A percentile compares a stretch with the other conserved stretches of the same genome.
Evolutionary conservation across 1,284 basidiomycete species (phyloP).

Genomic region (Ganoderma meredithae): DNA sequence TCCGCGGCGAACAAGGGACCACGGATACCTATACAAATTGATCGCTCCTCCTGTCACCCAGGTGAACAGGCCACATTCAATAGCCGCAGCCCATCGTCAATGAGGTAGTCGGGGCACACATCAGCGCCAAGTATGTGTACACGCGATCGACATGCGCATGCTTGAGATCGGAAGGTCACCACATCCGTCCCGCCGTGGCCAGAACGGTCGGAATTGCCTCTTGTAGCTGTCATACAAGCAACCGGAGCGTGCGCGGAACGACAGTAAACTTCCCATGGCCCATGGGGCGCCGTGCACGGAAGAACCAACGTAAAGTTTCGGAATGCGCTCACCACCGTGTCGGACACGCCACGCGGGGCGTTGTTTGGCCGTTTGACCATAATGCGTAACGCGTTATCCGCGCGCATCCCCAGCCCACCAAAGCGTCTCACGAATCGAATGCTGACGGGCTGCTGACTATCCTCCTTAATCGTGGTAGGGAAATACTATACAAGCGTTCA

Average conservation of each 20-base stretch:
- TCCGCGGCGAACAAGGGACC: not conserved
- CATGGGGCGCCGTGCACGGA: conserved; percentile 4
- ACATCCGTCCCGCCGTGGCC: not conserved
- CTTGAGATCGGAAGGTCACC: not conserved
- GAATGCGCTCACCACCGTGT: not conserved
- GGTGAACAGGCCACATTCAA: not conserved
- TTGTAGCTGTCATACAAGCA: conserved; percentile 6
- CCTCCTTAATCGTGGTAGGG: conserved; percentile 1
- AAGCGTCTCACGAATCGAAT: not conserved
- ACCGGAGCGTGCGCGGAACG: conserved; percentile 3
- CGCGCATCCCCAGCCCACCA: not conserved
- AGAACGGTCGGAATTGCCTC: conserved; percentile 6
- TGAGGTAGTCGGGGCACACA: conserved; percentile 5
- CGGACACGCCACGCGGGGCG: not conserved
- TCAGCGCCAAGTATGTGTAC: not conserved
- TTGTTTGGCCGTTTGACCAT: not conserved
- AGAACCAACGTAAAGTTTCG: not conserved
- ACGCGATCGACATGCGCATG: conserved; percentile 1
- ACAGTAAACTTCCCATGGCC: not conserved
- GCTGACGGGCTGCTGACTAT: not conserved
- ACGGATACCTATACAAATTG: not conserved
- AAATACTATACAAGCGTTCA: not conserved
- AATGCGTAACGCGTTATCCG: not conserved
- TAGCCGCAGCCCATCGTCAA: conserved; percentile 2
- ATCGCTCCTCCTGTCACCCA: not conserved